These are phyloP conservation scores for Leccinum ochraceum DNA, from an alignment of 768 basidiomycete genomes.

Conservation along the genomic window DNA sequence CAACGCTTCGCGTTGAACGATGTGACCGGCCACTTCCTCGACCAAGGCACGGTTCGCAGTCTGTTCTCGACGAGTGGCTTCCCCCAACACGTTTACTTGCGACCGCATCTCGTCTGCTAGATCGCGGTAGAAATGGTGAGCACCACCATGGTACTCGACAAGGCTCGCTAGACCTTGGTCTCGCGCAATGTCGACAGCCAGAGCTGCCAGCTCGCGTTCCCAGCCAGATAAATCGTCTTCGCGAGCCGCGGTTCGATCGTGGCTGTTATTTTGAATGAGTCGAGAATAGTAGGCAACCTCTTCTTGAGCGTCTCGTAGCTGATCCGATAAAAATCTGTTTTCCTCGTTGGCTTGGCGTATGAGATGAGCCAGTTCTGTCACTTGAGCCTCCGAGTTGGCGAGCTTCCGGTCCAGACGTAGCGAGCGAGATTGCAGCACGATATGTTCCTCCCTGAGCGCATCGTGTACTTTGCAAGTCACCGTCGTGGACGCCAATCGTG, in stretches of 20 bases:
- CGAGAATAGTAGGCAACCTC: constrained; percentile 20
- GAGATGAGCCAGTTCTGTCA: constrained; percentile 61
- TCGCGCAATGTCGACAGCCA: constrained; percentile 21
- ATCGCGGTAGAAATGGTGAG: constrained; percentile 40
- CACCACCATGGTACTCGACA: constrained; percentile 21
- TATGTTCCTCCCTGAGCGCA: constrained; percentile 42
- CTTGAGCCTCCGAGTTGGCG: constrained; percentile 67
- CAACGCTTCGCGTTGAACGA: constrained; percentile 44
- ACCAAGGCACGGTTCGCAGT: constrained; percentile 21
- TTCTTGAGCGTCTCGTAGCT: constrained; percentile 19
- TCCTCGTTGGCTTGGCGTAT: constrained; percentile 58
- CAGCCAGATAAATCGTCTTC: constrained; percentile 9
- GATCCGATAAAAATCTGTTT: constrained; percentile 42
- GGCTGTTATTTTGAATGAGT: constrained; percentile 10
- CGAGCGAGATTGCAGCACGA: constrained; percentile 41
- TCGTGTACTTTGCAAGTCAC: constrained; percentile 39
- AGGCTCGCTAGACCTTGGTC: constrained; percentile 10
- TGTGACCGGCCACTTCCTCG: constrained; percentile 41
- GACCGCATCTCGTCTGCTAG: constrained; percentile 37
- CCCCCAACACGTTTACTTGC: constrained; percentile 13
- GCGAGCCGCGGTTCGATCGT: neutral
- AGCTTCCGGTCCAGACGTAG: constrained; percentile 67
- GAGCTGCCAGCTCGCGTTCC: constrained; percentile 21
- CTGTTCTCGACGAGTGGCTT: constrained; percentile 16
- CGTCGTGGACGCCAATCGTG: constrained; percentile 46